Evolutionary conservation across 805 yeast genomes (phyloP), one percentile per base, ranked within the genome.

Genomic region (Myxozyma geophila): DNA sequence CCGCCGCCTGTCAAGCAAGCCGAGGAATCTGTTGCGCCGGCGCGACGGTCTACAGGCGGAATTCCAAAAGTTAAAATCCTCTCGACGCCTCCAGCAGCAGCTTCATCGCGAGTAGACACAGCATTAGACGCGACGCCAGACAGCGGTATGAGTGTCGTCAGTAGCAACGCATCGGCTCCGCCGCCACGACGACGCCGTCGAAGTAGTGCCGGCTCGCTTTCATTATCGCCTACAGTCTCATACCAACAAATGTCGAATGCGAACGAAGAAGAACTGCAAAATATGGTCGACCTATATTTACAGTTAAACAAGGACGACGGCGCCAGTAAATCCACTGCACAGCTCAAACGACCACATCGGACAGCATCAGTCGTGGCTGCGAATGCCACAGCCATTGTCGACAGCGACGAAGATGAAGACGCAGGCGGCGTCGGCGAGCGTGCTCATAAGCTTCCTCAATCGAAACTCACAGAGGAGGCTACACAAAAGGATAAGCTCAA

Each of bases 201-300:
- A 28, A 40, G 65, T 6, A 56, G 66, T 19, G 61, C 52, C 15
- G 53, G 59, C 12, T 57, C 64, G 36, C 21, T 63, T 33, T 65
- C 68, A 7, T 43, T 64, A 17, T 64, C 67, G 54, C 67, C 67
- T 8, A 58, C 67, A 17, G 17, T 21, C 7, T 64, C 67, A 7
- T 64, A 67, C n/a, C 61, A 64, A 28, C 53, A 44, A 23, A 58
- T 58, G 51, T 17, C 63, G 51, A 44, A 48, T 2, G 52, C 65
- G n/a, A 54, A 58, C 37, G 69, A 66, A 21, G 69, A 64, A n/a
- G 69, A 66, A 41, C 44, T 66, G 58, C 67, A 66, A 58, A 28
- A 56, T 13, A 66, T 66, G 69, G 69, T 66, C 8, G 69, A 66
- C 39, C 35, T n/a, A 23, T 66, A 66, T 46, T 35, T 66, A 28